Percentiles rank a stretch among this genome's conserved stretches.
Conservation (phyloP, 78 protist species). For the Dictyostelium purpureum region DNA sequence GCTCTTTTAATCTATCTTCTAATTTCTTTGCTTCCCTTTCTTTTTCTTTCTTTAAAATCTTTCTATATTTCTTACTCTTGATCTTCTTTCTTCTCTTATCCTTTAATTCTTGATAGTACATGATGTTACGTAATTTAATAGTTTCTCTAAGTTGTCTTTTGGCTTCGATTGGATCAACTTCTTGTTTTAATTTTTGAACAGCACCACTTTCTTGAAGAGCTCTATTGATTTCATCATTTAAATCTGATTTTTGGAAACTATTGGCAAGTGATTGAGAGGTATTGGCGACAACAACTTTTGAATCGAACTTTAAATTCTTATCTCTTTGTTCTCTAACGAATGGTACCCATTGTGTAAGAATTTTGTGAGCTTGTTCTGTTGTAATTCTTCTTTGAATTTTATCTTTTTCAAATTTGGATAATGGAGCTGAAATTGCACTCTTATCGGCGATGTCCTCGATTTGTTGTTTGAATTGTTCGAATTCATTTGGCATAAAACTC, state of each 20-base stretch:
- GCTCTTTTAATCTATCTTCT: constrained; percentile 32
- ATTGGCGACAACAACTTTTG: neutral
- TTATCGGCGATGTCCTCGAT: neutral
- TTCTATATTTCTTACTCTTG: constrained; percentile 70
- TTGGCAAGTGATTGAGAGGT: neutral
- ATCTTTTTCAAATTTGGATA: constrained; percentile 5
- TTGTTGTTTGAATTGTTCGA: constrained; percentile 26
- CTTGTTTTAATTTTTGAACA: neutral
- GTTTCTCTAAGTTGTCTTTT: constrained; percentile 24
- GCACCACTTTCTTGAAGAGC: neutral
- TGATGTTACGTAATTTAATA: constrained; percentile 37
- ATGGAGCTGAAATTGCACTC: constrained; percentile 45
- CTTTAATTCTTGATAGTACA: constrained; percentile 72
- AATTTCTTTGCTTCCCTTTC: constrained; percentile 23
- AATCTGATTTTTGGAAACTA: neutral
- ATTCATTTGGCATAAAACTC: constrained; percentile 44
- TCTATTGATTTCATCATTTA: neutral
- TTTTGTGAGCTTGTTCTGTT: constrained; percentile 7
- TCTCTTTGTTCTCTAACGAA: constrained; percentile 43
- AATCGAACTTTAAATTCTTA: constrained; percentile 9
- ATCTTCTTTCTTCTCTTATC: constrained; percentile 66
- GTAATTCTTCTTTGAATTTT: constrained; percentile 43
- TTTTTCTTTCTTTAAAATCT: constrained; percentile 57
- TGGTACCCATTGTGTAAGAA: constrained; percentile 73
- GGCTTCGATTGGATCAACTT: constrained; percentile 8